Evolutionary conservation across 2,329 filamentous ascomycete genomes (phyloP).

Genomic region (Colletotrichum orchidophilum): DNA sequence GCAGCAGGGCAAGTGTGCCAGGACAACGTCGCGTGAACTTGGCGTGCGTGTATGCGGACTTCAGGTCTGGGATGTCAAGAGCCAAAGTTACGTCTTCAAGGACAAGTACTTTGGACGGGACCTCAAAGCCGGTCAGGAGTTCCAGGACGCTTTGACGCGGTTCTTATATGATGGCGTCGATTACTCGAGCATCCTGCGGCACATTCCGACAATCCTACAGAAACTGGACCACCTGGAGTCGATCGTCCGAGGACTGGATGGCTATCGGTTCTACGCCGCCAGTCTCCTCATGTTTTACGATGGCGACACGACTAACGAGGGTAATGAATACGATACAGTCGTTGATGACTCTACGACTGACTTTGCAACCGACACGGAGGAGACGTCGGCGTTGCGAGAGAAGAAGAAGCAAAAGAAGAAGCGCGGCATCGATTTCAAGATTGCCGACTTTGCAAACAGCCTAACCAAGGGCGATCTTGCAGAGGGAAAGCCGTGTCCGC

Average conservation of each 20-base stretch:
- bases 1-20: conserved; percentile 90
- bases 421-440: conserved; percentile 87
- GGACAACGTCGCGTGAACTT: conserved; percentile 89
- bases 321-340: conserved; percentile 57
- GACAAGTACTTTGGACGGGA: conserved; percentile 97
- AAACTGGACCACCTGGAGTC: conserved; percentile 86
- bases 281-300: conserved; percentile 97
- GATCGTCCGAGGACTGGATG: conserved; percentile 81
- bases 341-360: conserved; percentile 68
- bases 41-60: conserved; percentile 95
- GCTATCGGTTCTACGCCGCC: conserved; percentile 95
- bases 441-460: conserved; percentile 98
- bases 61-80: conserved; percentile 92
- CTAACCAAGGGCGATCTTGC: conserved; percentile 85
- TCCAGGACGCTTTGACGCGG: conserved; percentile 85
- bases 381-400: conserved; percentile 48
- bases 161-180: conserved; percentile 93
- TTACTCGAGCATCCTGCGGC: conserved; percentile 79
- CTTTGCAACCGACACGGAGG: conserved; percentile 66
- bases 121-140: conserved; percentile 86
- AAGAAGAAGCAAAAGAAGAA: conserved; percentile 59
- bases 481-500: conserved; percentile 75
- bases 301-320: conserved; percentile 71
- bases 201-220: conserved; percentile 87
- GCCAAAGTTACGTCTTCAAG: conserved; percentile 89